Conservation (phyloP, 1,284 basidiomycete species). For the Malassezia slooffiae region DNA sequence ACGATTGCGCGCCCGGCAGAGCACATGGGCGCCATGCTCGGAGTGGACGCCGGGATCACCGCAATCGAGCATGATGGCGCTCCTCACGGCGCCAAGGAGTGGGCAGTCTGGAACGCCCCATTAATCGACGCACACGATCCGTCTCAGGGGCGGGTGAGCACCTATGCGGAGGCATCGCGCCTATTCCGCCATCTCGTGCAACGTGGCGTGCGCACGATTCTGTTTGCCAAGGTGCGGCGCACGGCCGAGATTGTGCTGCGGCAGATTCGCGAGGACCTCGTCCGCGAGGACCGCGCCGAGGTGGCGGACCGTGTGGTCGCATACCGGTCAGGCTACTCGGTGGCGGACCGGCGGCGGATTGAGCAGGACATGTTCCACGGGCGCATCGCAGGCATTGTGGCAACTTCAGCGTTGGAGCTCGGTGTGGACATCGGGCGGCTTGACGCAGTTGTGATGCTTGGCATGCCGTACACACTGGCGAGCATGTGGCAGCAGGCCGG, state of each 20-base stretch:
- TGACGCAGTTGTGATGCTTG: constrained; percentile 79
- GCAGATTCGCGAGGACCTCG: constrained; percentile 61
- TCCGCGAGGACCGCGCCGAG: constrained; percentile 64
- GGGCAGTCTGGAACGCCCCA: constrained; percentile 53
- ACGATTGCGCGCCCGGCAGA: constrained; percentile 64
- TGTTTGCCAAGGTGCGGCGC: constrained; percentile 79
- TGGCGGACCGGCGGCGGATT: constrained; percentile 66
- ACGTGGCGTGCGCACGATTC: constrained; percentile 65
- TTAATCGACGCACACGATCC: constrained; percentile 56
- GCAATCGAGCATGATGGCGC: constrained; percentile 72
- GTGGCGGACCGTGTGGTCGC: constrained; percentile 67
- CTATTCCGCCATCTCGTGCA: constrained; percentile 74
- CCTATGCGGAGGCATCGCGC: constrained; percentile 61
- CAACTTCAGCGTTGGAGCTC: constrained; percentile 79
- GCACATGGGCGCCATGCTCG: constrained; percentile 54
- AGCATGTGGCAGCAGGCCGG: constrained; percentile 77
- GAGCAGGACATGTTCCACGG: constrained; percentile 78
- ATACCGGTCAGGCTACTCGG: constrained; percentile 65
- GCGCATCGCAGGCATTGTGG: constrained; percentile 67
- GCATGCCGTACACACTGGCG: constrained; percentile 58
- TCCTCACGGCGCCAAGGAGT: constrained; percentile 63
- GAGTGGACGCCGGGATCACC: constrained; percentile 46
- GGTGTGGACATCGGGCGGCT: constrained; percentile 80
- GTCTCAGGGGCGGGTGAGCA: constrained; percentile 55
- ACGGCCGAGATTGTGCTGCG: constrained; percentile 76